phyloP scores from a whole-genome alignment of 2,329 filamentous ascomycete species.

The Exophiala phaeomuriformis region DNA sequence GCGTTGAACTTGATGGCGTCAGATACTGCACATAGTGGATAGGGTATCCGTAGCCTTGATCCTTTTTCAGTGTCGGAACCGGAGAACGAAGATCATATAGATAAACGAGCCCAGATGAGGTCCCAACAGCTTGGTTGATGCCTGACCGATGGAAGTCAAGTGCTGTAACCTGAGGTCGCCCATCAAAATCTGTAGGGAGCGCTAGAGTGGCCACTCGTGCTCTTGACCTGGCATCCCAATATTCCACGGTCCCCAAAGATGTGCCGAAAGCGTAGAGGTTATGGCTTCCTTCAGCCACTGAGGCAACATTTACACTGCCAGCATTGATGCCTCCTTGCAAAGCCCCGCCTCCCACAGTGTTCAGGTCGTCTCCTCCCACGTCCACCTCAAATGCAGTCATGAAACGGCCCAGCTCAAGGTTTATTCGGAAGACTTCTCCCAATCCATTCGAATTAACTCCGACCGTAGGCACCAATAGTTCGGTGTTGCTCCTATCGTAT shows the following conservation, averaged over 20 bases:
- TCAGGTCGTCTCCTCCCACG: constrained; percentile 73
- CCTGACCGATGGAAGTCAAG: constrained; percentile 80
- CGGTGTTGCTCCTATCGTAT: constrained; percentile 74
- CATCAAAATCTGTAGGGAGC: constrained; percentile 39
- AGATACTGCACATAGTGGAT: constrained; percentile 75
- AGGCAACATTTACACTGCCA: constrained; percentile 78
- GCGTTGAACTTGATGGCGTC: constrained; percentile 58
- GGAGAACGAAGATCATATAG: constrained; percentile 89
- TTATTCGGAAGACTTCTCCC: constrained; percentile 88
- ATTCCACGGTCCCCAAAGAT: constrained; percentile 88
- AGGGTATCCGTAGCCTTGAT: constrained; percentile 90
- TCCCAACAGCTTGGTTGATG: constrained; percentile 75
- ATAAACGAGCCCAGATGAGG: constrained; percentile 79
- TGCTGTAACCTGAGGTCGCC: constrained; percentile 65
- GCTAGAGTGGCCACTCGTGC: constrained; percentile 71
- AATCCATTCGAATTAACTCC: constrained; percentile 77
- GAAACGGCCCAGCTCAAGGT: constrained; percentile 84
- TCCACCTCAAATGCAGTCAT: constrained; percentile 92
- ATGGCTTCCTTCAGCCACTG: constrained; percentile 81
- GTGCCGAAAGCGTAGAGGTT: constrained; percentile 91
- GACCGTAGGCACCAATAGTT: constrained; percentile 79
- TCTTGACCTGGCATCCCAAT: constrained; percentile 86
- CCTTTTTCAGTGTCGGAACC: constrained; percentile 76
- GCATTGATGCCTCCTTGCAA: constrained; percentile 80
- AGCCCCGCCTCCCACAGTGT: constrained; percentile 58